Evolutionary conservation across 2,329 filamentous ascomycete species (phyloP).

Genomic region (Pyrenophora seminiperda): DNA sequence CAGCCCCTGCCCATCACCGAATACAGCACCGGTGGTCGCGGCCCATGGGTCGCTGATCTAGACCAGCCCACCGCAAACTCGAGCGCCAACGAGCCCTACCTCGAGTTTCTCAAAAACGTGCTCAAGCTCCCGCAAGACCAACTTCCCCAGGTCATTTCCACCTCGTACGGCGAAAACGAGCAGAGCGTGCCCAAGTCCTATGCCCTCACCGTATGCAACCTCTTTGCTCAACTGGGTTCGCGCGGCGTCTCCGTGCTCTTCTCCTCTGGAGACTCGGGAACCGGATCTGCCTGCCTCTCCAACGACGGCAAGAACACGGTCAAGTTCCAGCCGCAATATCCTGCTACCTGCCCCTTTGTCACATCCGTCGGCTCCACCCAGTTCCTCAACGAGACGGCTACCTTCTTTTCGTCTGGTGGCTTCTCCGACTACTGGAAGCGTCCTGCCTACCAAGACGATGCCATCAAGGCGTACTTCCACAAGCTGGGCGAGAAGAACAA

Average conservation of each 20-base stretch:
- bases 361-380: conserved; percentile 68
- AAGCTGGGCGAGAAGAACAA: conserved; percentile 50
- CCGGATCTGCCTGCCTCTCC: conserved; percentile 58
- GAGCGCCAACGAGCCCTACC: conserved; percentile 70
- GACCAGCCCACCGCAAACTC: conserved; percentile 45
- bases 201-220: conserved; percentile 65
- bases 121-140: conserved; percentile 56
- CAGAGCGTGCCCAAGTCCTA: conserved; percentile 66
- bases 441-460: conserved; percentile 55
- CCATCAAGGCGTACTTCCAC: conserved; percentile 53
- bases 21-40: conserved; percentile 64
- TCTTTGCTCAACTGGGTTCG: conserved; percentile 67
- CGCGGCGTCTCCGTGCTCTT: conserved; percentile 68
- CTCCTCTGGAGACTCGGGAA: conserved; percentile 65
- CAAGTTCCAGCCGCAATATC: conserved; percentile 66
- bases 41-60: conserved; percentile 58
- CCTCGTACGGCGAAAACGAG: conserved; percentile 71
- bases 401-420: conserved; percentile 58
- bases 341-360: conserved; percentile 69
- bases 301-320: conserved; percentile 63
- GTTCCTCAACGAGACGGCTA: conserved; percentile 45
- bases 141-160: conserved; percentile 66
- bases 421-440: conserved; percentile 57
- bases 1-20: conserved; percentile 60
- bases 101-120: conserved; percentile 64